Percentiles rank a stretch among this genome's conserved stretches.
phyloP scores from a whole-genome alignment of 2,329 filamentous ascomycete genomes.

The Colletotrichum cuscutae region DNA sequence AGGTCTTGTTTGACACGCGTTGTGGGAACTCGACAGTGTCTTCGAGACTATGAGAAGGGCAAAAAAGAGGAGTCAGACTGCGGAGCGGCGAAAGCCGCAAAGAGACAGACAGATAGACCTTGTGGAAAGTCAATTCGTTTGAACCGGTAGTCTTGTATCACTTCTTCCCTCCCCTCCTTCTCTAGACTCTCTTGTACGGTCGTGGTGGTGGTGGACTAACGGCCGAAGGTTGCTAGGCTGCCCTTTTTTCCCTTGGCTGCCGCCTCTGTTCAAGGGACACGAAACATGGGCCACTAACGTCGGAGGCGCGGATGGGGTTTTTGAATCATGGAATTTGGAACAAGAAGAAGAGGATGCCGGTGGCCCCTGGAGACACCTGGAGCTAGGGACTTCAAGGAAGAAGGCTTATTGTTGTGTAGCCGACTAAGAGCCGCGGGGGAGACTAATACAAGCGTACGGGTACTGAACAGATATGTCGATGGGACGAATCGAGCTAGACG shows the following conservation, averaged over 20 bases:
- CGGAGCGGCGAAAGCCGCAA: background rate
- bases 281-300: conserved; percentile 9
- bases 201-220: conserved; percentile 6
- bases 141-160: conserved; percentile 15
- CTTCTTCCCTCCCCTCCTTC: background rate
- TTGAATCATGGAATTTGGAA: background rate
- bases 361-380: background rate
- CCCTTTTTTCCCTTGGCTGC: background rate
- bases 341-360: background rate
- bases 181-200: background rate
- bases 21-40: background rate
- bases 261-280: conserved; percentile 8
- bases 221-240: conserved; percentile 6
- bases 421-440: background rate
- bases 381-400: background rate
- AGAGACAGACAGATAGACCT: background rate
- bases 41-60: background rate
- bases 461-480: background rate
- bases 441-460: no score
- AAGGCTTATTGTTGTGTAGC: background rate
- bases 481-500: background rate
- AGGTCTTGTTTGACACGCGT: conserved; percentile 1
- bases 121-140: background rate
- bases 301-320: background rate
- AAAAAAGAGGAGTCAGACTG: background rate